These are phyloP conservation scores for Calocybe gangraenosa DNA, from an alignment of 768 basidiomycete genomes.

Conservation along the genomic window DNA sequence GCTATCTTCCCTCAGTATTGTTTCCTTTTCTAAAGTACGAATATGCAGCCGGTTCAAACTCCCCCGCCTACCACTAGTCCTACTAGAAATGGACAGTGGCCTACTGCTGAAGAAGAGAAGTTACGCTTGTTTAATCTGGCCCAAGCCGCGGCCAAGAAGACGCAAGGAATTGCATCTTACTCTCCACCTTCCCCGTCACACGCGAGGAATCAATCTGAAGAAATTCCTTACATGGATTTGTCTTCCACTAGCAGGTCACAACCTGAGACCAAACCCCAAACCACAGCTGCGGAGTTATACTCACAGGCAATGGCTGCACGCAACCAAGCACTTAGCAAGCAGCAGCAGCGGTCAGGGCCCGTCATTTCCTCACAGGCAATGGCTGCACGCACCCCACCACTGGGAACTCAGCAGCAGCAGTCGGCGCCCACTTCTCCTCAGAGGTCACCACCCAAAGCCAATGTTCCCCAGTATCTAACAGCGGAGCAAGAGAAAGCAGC, in stretches of 20 bases:
- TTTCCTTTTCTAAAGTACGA: too few relatives aligned
- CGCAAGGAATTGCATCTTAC: slow-evolving; percentile 38
- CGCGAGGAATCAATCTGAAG: slow-evolving; percentile 19
- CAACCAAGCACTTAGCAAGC: slow-evolving; percentile 17
- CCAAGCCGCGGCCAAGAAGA: slow-evolving; percentile 57
- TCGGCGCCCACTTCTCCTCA: slow-evolving; percentile 5
- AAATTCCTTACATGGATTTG: slow-evolving; percentile 8
- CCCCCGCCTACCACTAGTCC: slow-evolving; percentile 16
- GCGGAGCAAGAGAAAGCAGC: slow-evolving; percentile 78
- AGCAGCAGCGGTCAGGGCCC: too few relatives aligned
- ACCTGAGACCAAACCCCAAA: slow-evolving; percentile 4
- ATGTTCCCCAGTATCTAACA: slow-evolving; percentile 47
- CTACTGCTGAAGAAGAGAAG: slow-evolving; percentile 76
- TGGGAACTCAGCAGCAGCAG: slow-evolving; percentile 10
- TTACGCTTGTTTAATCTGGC: slow-evolving; percentile 64
- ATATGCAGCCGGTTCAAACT: slow-evolving; percentile 16
- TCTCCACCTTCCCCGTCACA: slow-evolving; percentile 22
- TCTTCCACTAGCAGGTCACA: slow-evolving; percentile 14
- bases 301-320: slow-evolving; percentile 29
- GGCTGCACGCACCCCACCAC: slow-evolving; percentile 22
- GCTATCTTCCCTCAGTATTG: background rate
- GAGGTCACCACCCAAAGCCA: slow-evolving; percentile 13
- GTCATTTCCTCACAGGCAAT: slow-evolving; percentile 31
- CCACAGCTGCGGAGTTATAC: slow-evolving; percentile 13
- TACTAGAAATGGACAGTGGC: slow-evolving; percentile 38